Percentiles rank a stretch among this genome's conserved stretches.
Evolutionary conservation across 768 basidiomycete genomes (phyloP).

Genomic region (Tulasnella calospora): DNA sequence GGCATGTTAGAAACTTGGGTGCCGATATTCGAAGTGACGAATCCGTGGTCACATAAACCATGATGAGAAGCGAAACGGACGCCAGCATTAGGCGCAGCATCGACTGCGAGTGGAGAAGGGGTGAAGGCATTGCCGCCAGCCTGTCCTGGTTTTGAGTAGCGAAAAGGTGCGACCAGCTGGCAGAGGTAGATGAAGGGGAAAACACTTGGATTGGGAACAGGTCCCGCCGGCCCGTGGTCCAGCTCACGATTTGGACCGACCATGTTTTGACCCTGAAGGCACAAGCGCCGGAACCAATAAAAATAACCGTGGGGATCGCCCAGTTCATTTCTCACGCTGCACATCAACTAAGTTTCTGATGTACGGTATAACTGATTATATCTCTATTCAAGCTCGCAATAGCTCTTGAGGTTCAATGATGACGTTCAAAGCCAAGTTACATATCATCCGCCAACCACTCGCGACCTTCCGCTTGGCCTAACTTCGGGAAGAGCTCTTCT

Average conservation of each 20-base stretch:
- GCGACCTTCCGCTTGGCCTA: neutral
- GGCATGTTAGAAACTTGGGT: neutral
- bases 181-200: no score
- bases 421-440: neutral
- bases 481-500: constrained; percentile 64
- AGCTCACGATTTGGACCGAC: no score
- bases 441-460: neutral
- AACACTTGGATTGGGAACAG: no score
- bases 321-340: no score
- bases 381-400: neutral
- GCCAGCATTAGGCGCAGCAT: neutral
- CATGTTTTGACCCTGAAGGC: no score
- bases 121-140: neutral
- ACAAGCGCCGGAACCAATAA: no score
- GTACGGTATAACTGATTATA: no score
- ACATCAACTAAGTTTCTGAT: no score
- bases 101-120: neutral
- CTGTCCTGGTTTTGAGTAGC: neutral
- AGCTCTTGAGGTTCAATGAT: no score
- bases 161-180: neutral
- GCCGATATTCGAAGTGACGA: neutral
- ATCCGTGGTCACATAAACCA: neutral
- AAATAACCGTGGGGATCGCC: no score
- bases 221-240: no score
- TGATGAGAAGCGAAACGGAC: neutral